Evolutionary conservation across 2,329 filamentous ascomycete genomes (phyloP), one percentile per base, ranked within the genome.

Genomic region (Botrytis squamosa): DNA sequence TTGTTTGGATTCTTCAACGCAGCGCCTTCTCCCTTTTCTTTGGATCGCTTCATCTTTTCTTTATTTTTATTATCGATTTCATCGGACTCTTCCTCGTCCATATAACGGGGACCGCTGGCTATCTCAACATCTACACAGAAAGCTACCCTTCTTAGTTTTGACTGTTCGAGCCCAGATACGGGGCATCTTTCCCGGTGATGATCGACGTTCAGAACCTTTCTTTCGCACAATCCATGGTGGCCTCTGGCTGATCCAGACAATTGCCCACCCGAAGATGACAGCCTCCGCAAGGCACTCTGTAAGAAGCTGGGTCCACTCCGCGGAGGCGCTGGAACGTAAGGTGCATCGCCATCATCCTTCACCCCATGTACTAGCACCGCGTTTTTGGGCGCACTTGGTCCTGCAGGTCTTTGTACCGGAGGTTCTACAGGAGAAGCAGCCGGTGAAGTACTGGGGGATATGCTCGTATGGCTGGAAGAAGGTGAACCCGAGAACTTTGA

Each of bases 51-150:
- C 80, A 88, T 91, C 74, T 88, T 89, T 80, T 91, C 93, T 36
- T 88, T 85, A 73, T 78, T 80, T 70, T 82, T 83, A n/a, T 86
- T 83, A 10, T 84, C 83, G 16, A 86, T 75, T 70, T 88, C 85
- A 76, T 81, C 84, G 25, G 84, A 83, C 22, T 85, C 86, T 5
- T 95, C 92, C 25, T 86, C 86, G 4, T 96, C 93, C 22, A 85
- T 83, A 78, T 97, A 96, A 78, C 89, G 91, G 38, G 95, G 93
- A 80, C 93, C 90, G 0, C 94, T 93, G 4, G 95, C 95, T 80
- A 99, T 97, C 82, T 99, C 96, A 7, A 99, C 95, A 80, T 99
- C 96, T 4, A 99, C 96, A 78, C 93, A 97, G 80, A 99, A 99
- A 0, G 95, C 93, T 0, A 99, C 96, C 71, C 94, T 90, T 71